Evolutionary conservation across 1,284 basidiomycete species (phyloP).

Genomic region (Fomes fomentarius): DNA sequence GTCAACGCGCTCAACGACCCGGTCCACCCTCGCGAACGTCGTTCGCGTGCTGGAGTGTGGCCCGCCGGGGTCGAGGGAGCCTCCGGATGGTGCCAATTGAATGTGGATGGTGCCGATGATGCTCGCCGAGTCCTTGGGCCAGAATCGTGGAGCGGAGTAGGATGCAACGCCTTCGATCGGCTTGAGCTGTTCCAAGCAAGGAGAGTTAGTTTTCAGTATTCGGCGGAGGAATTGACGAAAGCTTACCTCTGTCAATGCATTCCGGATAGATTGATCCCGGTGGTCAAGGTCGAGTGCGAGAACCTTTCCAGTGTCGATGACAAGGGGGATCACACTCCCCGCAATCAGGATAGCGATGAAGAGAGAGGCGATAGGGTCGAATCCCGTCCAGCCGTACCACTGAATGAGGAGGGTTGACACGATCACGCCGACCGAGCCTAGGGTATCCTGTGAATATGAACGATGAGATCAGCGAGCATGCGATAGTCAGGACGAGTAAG

Average conservation of each 20-base stretch:
- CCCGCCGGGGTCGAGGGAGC: constrained; percentile 56
- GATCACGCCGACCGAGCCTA: constrained; percentile 98
- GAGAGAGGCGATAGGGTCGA: constrained; percentile 97
- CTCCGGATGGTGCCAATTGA: constrained; percentile 66
- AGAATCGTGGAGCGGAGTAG: constrained; percentile 86
- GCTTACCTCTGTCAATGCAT: constrained; percentile 80
- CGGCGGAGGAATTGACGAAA: constrained; percentile 14
- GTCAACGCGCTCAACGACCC: constrained; percentile 78
- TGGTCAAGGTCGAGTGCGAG: constrained; percentile 86
- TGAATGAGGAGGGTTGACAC: constrained; percentile 96
- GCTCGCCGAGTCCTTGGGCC: constrained; percentile 91
- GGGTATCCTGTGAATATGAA: constrained; percentile 61
- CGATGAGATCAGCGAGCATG: neutral
- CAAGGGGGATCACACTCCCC: constrained; percentile 93
- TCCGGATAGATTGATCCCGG: constrained; percentile 65
- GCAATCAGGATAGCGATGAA: constrained; percentile 97
- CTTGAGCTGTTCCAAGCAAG: constrained; percentile 45
- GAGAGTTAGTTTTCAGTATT: neutral
- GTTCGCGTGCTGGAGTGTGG: constrained; percentile 50
- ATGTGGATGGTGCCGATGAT: constrained; percentile 92
- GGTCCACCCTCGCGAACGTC: constrained; percentile 66
- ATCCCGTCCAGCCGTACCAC: constrained; percentile 99
- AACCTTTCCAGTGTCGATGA: constrained; percentile 91
- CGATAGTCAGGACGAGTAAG: neutral
- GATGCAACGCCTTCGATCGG: constrained; percentile 79